Conservation (phyloP, 2,329 filamentous ascomycete genomes). For the Catunica adiposa region DNA sequence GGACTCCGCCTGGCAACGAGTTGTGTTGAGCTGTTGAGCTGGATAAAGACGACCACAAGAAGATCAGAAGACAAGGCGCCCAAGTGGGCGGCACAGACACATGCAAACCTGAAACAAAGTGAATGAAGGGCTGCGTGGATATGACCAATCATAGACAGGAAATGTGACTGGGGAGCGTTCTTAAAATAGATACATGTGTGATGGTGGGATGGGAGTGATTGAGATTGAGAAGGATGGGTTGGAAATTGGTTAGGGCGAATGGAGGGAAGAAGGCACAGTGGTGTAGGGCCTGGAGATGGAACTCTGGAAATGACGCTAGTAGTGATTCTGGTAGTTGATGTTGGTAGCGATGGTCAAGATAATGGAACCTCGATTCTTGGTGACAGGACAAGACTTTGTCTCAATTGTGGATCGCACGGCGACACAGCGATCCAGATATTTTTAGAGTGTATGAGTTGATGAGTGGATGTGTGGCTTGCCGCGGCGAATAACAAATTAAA, state of each 20-base stretch:
- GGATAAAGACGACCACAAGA: no score
- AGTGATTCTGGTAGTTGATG: not conserved
- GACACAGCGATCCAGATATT: not conserved
- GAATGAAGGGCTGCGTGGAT: constrained; percentile 6
- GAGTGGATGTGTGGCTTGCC: not conserved
- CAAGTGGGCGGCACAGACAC: constrained; percentile 11
- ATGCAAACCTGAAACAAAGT: constrained; percentile 14
- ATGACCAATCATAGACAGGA: constrained; percentile 2
- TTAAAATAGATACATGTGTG: constrained; percentile 9
- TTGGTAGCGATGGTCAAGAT: no score
- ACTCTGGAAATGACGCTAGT: no score
- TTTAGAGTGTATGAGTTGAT: not conserved
- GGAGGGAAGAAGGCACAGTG: not conserved
- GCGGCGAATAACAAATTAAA: not conserved
- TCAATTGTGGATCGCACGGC: not conserved
- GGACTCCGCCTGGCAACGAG: not conserved
- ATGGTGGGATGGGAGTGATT: not conserved
- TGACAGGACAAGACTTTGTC: no score
- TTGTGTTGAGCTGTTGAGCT: no score
- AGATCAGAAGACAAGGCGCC: constrained; percentile 1
- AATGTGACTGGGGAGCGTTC: not conserved
- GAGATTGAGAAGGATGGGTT: not conserved
- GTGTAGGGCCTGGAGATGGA: no score
- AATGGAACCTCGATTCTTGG: no score
- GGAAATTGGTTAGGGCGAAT: not conserved